These are phyloP conservation scores for Adansonia madagascariensis DNA, from an alignment of 441 rosid genomes.

Conservation along the genomic window DNA sequence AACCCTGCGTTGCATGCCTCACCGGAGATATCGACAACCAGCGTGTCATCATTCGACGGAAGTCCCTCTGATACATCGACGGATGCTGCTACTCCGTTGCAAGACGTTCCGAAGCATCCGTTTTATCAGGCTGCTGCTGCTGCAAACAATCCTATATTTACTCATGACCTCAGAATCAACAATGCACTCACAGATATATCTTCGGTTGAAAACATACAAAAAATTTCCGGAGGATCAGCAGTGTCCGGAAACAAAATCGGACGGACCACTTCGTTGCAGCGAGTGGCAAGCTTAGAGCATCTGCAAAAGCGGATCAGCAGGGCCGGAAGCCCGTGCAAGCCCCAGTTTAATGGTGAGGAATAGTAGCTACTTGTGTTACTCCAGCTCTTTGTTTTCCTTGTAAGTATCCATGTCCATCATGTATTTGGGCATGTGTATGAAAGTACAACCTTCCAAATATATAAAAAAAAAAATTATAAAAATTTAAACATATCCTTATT, in stretches of 20 bases:
- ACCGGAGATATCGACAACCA: slow-evolving; percentile 52
- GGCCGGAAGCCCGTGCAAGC: slow-evolving; percentile 23
- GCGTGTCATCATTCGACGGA: slow-evolving; percentile 50
- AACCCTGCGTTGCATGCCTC: slow-evolving; percentile 51
- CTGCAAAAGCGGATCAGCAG: slow-evolving; percentile 57
- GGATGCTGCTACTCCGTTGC: slow-evolving; percentile 60
- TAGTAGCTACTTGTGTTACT: slow-evolving; percentile 19
- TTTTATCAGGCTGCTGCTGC: slow-evolving; percentile 35
- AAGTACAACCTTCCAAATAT: too few relatives aligned
- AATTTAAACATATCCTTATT: too few relatives aligned
- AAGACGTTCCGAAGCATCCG: slow-evolving; percentile 47
- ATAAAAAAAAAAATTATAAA: too few relatives aligned
- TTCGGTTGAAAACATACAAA: slow-evolving; percentile 44
- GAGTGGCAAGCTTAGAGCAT: slow-evolving; percentile 93
- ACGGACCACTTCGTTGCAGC: slow-evolving; percentile 64
- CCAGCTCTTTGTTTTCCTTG: too few relatives aligned
- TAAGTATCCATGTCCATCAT: too few relatives aligned
- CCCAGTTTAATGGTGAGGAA: slow-evolving; percentile 41
- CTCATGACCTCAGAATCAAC: slow-evolving; percentile 42
- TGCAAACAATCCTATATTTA: slow-evolving; percentile 36
- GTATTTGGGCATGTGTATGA: too few relatives aligned
- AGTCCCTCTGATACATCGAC: slow-evolving; percentile 61
- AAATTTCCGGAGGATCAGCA: slow-evolving; percentile 34
- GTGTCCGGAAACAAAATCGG: slow-evolving; percentile 53
- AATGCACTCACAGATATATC: slow-evolving; percentile 53